These are phyloP conservation scores for Bondarzewia mesenterica DNA, from an alignment of 1,284 basidiomycete genomes.

Conservation along the genomic window DNA sequence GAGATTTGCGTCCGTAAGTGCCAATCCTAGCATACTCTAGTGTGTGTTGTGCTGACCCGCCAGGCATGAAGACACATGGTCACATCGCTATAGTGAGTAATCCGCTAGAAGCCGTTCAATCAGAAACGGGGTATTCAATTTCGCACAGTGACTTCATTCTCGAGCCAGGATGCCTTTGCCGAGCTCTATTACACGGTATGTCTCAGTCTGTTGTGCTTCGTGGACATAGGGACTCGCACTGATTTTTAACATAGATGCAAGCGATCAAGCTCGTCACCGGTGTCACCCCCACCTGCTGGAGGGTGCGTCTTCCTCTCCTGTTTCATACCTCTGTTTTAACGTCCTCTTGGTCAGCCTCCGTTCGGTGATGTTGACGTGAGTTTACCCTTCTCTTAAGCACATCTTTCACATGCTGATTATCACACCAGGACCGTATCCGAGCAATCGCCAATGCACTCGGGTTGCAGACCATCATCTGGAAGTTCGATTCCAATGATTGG, in stretches of 20 bases:
- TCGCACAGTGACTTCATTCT: slow-evolving; percentile 53
- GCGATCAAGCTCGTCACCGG: slow-evolving; percentile 46
- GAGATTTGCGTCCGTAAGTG: slow-evolving; percentile 51
- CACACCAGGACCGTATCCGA: slow-evolving; percentile 54
- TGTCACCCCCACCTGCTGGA: slow-evolving; percentile 64
- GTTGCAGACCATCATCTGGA: slow-evolving; percentile 58
- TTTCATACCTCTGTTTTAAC: neutral
- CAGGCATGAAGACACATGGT: slow-evolving; percentile 45
- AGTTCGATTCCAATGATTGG: slow-evolving; percentile 70
- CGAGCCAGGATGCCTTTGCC: slow-evolving; percentile 69
- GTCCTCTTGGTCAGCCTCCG: slow-evolving; percentile 33
- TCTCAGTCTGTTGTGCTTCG: too few relatives aligned
- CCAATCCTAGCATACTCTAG: neutral
- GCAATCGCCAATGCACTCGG: slow-evolving; percentile 52
- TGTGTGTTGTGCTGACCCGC: neutral
- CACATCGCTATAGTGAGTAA: slow-evolving; percentile 41
- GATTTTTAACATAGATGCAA: slow-evolving; percentile 28
- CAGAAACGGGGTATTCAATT: neutral
- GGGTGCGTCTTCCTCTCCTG: slow-evolving; percentile 18
- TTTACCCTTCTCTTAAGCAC: neutral
- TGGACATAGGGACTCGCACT: neutral
- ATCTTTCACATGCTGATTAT: neutral
- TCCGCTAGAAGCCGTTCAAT: neutral
- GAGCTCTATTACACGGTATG: slow-evolving; percentile 69
- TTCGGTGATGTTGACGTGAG: slow-evolving; percentile 49